A percentile compares a stretch with the other conserved stretches of the same genome.
Conservation (phyloP, 1,284 basidiomycete genomes). For the Gymnopus androsaceus region DNA sequence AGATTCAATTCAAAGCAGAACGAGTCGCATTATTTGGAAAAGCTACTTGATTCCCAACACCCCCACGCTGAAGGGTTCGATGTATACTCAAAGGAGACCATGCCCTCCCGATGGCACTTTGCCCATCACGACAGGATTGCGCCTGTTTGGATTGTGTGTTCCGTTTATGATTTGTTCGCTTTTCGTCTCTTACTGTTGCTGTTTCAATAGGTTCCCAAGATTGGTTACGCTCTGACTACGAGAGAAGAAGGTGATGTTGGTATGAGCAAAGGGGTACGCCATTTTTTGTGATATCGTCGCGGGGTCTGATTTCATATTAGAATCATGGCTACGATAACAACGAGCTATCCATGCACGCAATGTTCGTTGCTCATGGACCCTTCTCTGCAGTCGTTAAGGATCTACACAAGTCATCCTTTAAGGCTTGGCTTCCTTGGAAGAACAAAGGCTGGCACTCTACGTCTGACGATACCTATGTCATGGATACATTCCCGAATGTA, state of each 20-base stretch:
- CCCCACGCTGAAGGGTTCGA: constrained; percentile 61
- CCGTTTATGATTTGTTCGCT: too few relatives aligned
- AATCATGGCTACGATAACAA: constrained; percentile 86
- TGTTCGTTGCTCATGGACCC: constrained; percentile 89
- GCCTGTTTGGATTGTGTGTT: constrained; percentile 81
- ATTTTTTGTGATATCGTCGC: not conserved
- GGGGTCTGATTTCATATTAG: constrained; percentile 34
- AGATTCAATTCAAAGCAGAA: constrained; percentile 69
- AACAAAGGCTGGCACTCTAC: constrained; percentile 69
- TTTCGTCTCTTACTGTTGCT: too few relatives aligned
- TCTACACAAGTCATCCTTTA: constrained; percentile 36
- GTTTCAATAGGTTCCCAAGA: constrained; percentile 77
- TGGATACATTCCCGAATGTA: constrained; percentile 81
- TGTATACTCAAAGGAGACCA: constrained; percentile 79
- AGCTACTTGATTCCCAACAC: constrained; percentile 53
- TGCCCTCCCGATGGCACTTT: constrained; percentile 84
- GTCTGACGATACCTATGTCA: constrained; percentile 64
- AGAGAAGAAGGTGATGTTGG: constrained; percentile 60
- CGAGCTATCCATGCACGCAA: constrained; percentile 78
- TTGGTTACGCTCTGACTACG: constrained; percentile 75
- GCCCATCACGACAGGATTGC: constrained; percentile 73
- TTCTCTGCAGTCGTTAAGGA: constrained; percentile 72
- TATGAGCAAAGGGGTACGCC: constrained; percentile 75
- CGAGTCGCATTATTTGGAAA: constrained; percentile 52
- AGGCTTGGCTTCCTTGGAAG: constrained; percentile 25